Base-by-base conservation (phyloP, 805 yeast species). In the Candida boidinii region DNA sequence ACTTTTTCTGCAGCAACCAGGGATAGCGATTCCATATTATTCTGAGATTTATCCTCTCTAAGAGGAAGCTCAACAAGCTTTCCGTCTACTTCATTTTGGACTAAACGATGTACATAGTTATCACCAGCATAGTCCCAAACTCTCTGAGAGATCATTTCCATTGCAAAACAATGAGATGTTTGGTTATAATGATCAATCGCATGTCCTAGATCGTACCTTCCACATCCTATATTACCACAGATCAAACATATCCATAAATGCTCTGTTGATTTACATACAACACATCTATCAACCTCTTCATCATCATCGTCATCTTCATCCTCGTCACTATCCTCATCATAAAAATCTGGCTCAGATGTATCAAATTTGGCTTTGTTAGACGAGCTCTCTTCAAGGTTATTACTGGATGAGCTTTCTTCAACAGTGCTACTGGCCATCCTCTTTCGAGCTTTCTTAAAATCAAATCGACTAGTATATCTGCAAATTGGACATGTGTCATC, bases 81-180 rank as follows among this genome's bases (percentile, higher is more conserved):
- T 1, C 96, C 96, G 51, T 87, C 96, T 0, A 79, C 67, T 51
- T 83, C 88, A 54, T 84, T 86, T 39, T 87, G 85, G 4, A 87
- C 70, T 27, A 87, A 58, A 31, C 96, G 56, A 54, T 87, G 96
- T 8, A 87, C 96, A 53, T 87, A 87, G 42, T 76, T 77, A 51
- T 87, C 96, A 2, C 88, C 88, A 0, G 88, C 87, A 52, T 87
- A 87, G 53, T 87, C 96, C 96, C 96, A 87, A 1, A 87, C 95
- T 26, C 96, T 64, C 39, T 87, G 92, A 0, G 94, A 73, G 9
- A 66, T 57, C 29, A 84, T 62, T 48, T 87, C 95, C 95, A 87
- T 86, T 1, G 95, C 82, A 59, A 84, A 87, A 46, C 95, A 83
- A 54, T 87, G 96, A 5, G 80, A 77, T 0, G 94, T 79, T 8